phyloP scores from a whole-genome alignment of 805 yeast genomes.

The Zygosaccharomyces lentus region DNA sequence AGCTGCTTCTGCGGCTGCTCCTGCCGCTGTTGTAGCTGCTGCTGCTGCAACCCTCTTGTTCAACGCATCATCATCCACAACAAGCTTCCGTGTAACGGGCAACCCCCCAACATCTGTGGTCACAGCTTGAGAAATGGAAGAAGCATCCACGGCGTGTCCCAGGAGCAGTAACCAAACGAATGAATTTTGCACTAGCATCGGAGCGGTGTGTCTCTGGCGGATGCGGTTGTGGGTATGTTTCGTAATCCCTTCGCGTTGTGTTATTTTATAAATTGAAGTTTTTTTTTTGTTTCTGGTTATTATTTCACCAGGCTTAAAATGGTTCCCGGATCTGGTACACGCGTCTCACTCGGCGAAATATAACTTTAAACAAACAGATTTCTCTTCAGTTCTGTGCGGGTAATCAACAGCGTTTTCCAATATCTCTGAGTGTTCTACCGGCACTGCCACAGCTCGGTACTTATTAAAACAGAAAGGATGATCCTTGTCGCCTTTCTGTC shows the following conservation, averaged over 20 bases:
- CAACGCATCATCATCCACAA: conserved; percentile 19
- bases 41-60: conserved; percentile 15
- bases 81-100: conserved; percentile 31
- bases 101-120: conserved; percentile 32
- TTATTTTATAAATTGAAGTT: not conserved
- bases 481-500: no score
- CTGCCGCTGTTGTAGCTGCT: conserved; percentile 11
- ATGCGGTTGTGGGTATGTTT: not conserved
- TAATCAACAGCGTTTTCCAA: not conserved
- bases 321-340: not conserved
- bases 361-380: not conserved
- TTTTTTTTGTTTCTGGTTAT: not conserved
- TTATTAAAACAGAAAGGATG: no score
- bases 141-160: conserved; percentile 18
- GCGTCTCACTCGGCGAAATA: not conserved
- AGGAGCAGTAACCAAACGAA: conserved; percentile 10
- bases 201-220: not conserved
- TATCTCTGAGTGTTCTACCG: no score
- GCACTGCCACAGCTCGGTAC: not conserved
- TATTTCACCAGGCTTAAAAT: not conserved
- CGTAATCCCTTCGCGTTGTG: not conserved
- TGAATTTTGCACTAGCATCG: conserved; percentile 8
- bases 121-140: conserved; percentile 28
- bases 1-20: conserved; percentile 15
- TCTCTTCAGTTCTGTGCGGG: conserved; percentile 3